Evolutionary conservation across 2,329 filamentous ascomycete genomes (phyloP).

Genomic region (Monilinia vaccinii-corymbosi): DNA sequence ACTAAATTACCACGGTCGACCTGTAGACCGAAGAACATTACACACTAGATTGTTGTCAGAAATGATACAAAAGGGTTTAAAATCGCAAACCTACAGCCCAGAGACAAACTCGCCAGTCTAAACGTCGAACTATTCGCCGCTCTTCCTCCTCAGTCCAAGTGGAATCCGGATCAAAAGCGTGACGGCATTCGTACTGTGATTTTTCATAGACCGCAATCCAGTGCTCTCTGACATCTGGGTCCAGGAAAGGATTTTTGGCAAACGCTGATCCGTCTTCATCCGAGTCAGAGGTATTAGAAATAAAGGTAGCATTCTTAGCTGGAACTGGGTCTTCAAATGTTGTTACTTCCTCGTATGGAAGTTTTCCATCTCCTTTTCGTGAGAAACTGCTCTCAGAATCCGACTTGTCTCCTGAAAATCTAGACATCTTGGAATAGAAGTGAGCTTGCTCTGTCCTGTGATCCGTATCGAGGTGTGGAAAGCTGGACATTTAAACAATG

Average conservation of each 20-base stretch:
- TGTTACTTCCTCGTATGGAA: constrained; percentile 16
- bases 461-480: not conserved
- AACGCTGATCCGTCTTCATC: constrained; percentile 15
- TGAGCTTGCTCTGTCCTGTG: not conserved
- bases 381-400: not conserved
- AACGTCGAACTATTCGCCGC: constrained; percentile 18
- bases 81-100: constrained; percentile 16
- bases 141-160: constrained; percentile 25
- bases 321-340: constrained; percentile 13
- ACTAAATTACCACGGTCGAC: constrained; percentile 49
- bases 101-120: constrained; percentile 21
- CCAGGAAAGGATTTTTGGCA: constrained; percentile 19
- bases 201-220: constrained; percentile 22
- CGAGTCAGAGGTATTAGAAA: constrained; percentile 8
- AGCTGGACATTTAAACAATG: not conserved
- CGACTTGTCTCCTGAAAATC: not conserved
- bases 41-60: constrained; percentile 42
- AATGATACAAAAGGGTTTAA: no score
- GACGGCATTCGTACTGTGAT: constrained; percentile 23
- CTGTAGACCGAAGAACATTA: constrained; percentile 54
- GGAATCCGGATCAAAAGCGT: constrained; percentile 19
- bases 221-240: constrained; percentile 22
- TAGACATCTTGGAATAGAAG: constrained; percentile 1
- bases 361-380: constrained; percentile 1
- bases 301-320: not conserved